Evolutionary conservation across 805 yeast genomes (phyloP).

Genomic region (Zygoascus tannicola): DNA sequence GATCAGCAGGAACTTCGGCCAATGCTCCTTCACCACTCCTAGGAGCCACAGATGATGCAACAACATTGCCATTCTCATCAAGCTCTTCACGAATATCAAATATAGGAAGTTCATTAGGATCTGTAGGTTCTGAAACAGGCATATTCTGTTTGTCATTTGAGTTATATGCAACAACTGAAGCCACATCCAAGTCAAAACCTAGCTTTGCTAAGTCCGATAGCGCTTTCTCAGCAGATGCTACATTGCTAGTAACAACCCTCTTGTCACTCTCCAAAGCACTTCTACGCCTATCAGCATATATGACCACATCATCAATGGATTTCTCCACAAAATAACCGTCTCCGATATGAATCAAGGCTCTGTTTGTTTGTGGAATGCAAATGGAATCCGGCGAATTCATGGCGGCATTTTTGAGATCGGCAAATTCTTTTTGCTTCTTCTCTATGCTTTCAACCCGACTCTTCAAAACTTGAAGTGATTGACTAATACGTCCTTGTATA

Average conservation of each 20-base stretch:
- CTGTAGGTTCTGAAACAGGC: not conserved
- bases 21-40: constrained; percentile 8
- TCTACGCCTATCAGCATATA: constrained; percentile 16
- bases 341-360: constrained; percentile 19
- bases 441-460: not conserved
- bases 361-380: no score
- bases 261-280: constrained; percentile 10
- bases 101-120: constrained; percentile 36
- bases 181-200: not conserved
- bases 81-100: constrained; percentile 79
- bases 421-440: constrained; percentile 1
- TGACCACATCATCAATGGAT: constrained; percentile 12
- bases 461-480: constrained; percentile 2
- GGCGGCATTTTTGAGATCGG: not conserved
- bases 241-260: constrained; percentile 9
- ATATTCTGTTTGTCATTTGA: no score
- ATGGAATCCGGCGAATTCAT: not conserved
- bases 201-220: constrained; percentile 6
- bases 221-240: constrained; percentile 15
- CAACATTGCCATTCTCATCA: constrained; percentile 73
- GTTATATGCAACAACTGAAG: no score
- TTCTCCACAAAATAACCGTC: constrained; percentile 25
- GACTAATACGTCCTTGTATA: constrained; percentile 5
- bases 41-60: constrained; percentile 38
- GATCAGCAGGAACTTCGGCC: not conserved